Conservation (phyloP, 2,329 filamentous ascomycete genomes). For the Arthroderma sp. region DNA sequence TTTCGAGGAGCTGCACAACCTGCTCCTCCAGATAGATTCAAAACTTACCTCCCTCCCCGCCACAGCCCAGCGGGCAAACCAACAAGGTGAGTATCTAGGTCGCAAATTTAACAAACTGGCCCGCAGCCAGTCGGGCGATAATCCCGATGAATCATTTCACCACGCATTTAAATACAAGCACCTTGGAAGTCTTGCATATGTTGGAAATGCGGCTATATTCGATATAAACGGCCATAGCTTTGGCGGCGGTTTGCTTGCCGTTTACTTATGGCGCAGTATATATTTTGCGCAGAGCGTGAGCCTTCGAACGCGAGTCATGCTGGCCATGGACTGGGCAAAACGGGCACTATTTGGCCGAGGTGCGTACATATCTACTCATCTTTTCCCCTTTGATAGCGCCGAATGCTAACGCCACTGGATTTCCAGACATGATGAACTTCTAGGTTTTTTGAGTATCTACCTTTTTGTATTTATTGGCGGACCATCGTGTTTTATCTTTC, state of each 20-base stretch:
- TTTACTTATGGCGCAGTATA: slow-evolving; percentile 90
- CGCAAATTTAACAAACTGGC: slow-evolving; percentile 90
- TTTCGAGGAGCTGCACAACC: slow-evolving; percentile 78
- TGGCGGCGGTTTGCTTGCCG: slow-evolving; percentile 74
- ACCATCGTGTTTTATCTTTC: too few relatives aligned
- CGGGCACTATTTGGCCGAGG: slow-evolving; percentile 88
- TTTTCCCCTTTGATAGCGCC: not conserved
- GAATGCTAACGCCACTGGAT: slow-evolving; percentile 1
- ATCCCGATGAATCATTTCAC: slow-evolving; percentile 83
- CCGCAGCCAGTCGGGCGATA: slow-evolving; percentile 63
- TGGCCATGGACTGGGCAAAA: slow-evolving; percentile 99
- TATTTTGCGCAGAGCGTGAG: slow-evolving; percentile 98
- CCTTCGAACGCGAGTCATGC: slow-evolving; percentile 68
- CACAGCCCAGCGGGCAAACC: slow-evolving; percentile 89
- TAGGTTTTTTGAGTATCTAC: slow-evolving; percentile 14
- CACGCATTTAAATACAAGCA: slow-evolving; percentile 91
- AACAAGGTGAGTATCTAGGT: slow-evolving; percentile 86
- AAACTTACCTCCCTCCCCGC: slow-evolving; percentile 91
- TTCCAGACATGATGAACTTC: slow-evolving; percentile 41
- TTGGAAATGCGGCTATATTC: slow-evolving; percentile 93
- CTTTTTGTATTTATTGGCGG: too few relatives aligned
- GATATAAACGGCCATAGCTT: slow-evolving; percentile 70
- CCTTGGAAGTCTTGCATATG: slow-evolving; percentile 80
- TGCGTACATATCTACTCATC: slow-evolving; percentile 28
- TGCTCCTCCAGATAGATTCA: slow-evolving; percentile 81